These are phyloP conservation scores for Adiantum capillusveneris DNA, from an alignment of 75 land plant genomes.

Conservation along the genomic window DNA sequence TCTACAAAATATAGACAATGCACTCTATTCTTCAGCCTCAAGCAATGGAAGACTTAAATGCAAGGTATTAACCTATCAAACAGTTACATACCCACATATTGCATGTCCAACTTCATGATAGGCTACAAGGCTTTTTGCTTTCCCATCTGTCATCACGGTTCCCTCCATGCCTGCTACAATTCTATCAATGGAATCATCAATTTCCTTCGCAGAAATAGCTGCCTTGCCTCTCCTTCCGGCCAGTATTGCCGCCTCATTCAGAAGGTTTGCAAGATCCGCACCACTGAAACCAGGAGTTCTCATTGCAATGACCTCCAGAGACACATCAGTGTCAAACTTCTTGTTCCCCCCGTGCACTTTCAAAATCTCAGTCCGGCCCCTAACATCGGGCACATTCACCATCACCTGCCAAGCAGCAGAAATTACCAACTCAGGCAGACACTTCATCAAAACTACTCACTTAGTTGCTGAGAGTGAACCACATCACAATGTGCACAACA, in stretches of 20 bases:
- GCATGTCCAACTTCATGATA: conserved; percentile 99
- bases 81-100: conserved; percentile 68
- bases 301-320: conserved; percentile 92
- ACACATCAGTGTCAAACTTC: conserved; percentile 84
- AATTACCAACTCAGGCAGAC: no score
- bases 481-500: no score
- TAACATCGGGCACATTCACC: conserved; percentile 93
- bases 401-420: no score
- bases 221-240: conserved; percentile 88
- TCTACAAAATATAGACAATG: conserved; percentile 23
- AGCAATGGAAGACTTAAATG: no score
- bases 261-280: conserved; percentile 92
- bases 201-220: conserved; percentile 86
- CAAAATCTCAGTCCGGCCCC: conserved; percentile 89
- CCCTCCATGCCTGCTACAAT: conserved; percentile 99
- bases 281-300: conserved; percentile 99
- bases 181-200: conserved; percentile 96
- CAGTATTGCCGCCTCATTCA: conserved; percentile 98
- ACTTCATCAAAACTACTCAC: no score
- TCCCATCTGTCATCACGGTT: conserved; percentile 98
- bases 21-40: neutral
- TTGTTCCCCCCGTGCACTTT: conserved; percentile 91
- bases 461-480: no score
- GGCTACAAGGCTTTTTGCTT: conserved; percentile 93
- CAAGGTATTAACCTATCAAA: no score